Evolutionary conservation across 495 filamentous ascomycete species (phyloP), one percentile per base, ranked within the genome.

Genomic region (Neurospora sublineolata): DNA sequence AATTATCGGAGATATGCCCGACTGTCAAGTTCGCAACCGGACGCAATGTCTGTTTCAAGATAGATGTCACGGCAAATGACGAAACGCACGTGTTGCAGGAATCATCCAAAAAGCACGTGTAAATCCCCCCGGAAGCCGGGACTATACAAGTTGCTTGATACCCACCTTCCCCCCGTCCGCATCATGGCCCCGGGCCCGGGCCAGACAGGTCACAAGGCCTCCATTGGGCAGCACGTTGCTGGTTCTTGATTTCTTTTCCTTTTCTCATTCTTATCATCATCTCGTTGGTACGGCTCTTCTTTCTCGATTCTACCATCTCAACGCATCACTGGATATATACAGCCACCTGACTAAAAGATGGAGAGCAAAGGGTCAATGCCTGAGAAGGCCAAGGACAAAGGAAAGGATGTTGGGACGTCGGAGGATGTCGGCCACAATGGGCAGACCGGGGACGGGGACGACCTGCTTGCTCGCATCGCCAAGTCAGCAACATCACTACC

Each of bases 401-500:
- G 71, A 39, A 69, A 73, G 40, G 74, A 72, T 12, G 16, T 33
- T 36, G 37, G 14, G 67, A 27, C 11, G 12, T 23, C 67, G 23
- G 44, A 58, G 36, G 16, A 44, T n/a, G 33, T 33, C 4, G 37
- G 23, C 36, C 9, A 33, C 44, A 52, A 37, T 27, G 42, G 18
- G 37, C 20, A 36, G 12, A 37, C 27, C 41, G 16, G 52, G 69
- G 69, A 16, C 20, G 16, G 40, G 12, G 30, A 36, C 14, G 10
- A 42, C n/a, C 68, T 74, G 12, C 68, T 77, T 27, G 37, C 74
- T 16, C 77, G 77, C 36, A 73, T 80, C 36, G 73, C 73, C 11
- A 73, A 74, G 68, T 79, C 79, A 36, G 77, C 79, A 11, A 52
- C 73, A 7, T 70, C 76, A 1, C 36, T 80, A 7, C 73, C 76